Base-by-base conservation (phyloP, 108 stramenopile species). In the Epithemia pelagica region DNA sequence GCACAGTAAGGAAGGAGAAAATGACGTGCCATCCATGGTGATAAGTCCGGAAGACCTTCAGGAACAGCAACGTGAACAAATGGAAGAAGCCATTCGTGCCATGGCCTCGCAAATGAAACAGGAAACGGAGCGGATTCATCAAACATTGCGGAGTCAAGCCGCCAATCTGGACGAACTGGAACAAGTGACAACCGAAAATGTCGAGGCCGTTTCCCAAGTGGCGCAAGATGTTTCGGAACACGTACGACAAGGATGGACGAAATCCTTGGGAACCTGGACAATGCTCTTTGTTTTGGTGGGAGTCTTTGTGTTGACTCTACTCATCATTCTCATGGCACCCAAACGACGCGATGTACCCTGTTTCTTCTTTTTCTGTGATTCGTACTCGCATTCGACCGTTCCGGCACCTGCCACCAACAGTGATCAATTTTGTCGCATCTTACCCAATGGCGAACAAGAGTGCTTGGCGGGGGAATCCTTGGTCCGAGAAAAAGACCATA, bases 21-120 rank as follows among this genome's bases (percentile, higher is more conserved):
- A n/a, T n/a, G n/a, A n/a, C n/a, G n/a, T n/a, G n/a, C n/a, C n/a
- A n/a, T n/a, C n/a, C n/a, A n/a, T n/a, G n/a, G n/a, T n/a, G n/a
- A n/a, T n/a, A n/a, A 64, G 32, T 56, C 30, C 76, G 18, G 59
- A 82, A 58, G 82, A 83, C 62, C 66, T 90, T 29, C 89, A 90
- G 76, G 72, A 90, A 62, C 66, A 67, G 31, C 89, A 90, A 67
- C 89, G 84, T 26, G 73, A 90, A 62, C 81, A 87, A 68, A 84
- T 90, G 54, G 84, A 90, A 75, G 76, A 81, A 37, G 89, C 86
- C 22, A 83, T 90, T 26, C 64, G 78, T 7, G 63, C 73, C 27
- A 85, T 90, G 82, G 89, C 86, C 18, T 8, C 60, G 8, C 79
- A 82, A 59, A 81, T 90, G 72, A 85, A 85, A 62, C 76, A 81